Evolutionary conservation across 352 stramenopile genomes (phyloP).

Genomic region (Globisporangium abappressorium): DNA sequence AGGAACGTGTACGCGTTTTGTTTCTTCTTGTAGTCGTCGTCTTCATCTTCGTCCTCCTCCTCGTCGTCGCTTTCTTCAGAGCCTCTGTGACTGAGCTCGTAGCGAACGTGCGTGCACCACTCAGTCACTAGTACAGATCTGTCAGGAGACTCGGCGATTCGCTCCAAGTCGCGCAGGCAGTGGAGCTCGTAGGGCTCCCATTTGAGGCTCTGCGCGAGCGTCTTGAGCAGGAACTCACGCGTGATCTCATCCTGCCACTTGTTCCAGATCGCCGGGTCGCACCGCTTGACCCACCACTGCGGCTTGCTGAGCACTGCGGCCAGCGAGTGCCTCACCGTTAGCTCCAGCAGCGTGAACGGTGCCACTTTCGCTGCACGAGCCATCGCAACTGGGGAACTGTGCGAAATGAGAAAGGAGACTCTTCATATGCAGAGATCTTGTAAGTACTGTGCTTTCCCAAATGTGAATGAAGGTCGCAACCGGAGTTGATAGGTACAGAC

Average conservation of each 20-base stretch:
- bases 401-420: background rate
- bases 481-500: background rate
- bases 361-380: background rate
- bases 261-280: slow-evolving; percentile 9
- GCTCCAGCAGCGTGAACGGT: slow-evolving; percentile 15
- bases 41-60: background rate
- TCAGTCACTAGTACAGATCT: background rate
- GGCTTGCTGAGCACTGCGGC: slow-evolving; percentile 7
- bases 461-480: background rate
- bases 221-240: slow-evolving; percentile 14
- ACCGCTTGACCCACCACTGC: slow-evolving; percentile 18
- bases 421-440: background rate
- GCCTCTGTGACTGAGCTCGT: background rate
- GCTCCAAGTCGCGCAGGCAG: slow-evolving; percentile 1
- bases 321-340: slow-evolving; percentile 5
- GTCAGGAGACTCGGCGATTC: background rate
- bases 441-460: background rate
- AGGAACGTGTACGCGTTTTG: slow-evolving; percentile 7
- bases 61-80: background rate
- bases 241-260: slow-evolving; percentile 12
- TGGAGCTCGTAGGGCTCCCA: background rate
- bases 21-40: background rate
- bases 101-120: slow-evolving; percentile 1
- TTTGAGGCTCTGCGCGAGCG: slow-evolving; percentile 9
- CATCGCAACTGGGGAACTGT: background rate